phyloP scores from a whole-genome alignment of 257 asterid genomes.

The Rubia yunnanensis region DNA sequence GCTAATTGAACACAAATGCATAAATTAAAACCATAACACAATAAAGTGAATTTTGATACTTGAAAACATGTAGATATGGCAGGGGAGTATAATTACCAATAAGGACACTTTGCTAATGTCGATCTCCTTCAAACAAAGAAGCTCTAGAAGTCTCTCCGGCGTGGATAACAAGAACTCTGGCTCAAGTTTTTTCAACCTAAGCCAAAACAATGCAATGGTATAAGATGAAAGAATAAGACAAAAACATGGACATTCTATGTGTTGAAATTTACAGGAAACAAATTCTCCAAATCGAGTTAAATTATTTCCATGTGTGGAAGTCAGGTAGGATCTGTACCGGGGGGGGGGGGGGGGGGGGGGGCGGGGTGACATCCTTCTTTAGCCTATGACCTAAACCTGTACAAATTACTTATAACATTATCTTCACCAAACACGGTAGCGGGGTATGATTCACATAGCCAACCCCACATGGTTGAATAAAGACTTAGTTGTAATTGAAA shows the following conservation, averaged over 20 bases:
- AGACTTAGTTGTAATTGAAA: too few relatives aligned
- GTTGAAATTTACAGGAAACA: background rate
- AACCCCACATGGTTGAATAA: too few relatives aligned
- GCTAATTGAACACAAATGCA: background rate
- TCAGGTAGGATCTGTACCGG: background rate
- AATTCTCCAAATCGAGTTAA: background rate
- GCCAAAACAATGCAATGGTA: conserved; percentile 8
- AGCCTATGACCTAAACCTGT: background rate
- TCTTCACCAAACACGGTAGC: background rate
- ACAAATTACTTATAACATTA: background rate
- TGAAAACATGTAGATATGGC: background rate
- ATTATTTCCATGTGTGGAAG: background rate
- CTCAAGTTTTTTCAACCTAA: conserved; percentile 59
- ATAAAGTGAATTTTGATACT: background rate
- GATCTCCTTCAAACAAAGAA: conserved; percentile 44
- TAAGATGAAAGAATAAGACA: background rate
- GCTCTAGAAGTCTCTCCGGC: conserved; percentile 66
- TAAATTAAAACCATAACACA: background rate
- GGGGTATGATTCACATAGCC: too few relatives aligned
- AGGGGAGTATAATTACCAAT: conserved; percentile 39
- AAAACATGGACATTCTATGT: background rate
- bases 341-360: too few relatives aligned
- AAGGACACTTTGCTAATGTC: conserved; percentile 56
- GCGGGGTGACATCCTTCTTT: background rate
- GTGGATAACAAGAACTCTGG: conserved; percentile 83